These are phyloP conservation scores for Quercus aquifolioides DNA, from an alignment of 306 rosid species.

Conservation along the genomic window DNA sequence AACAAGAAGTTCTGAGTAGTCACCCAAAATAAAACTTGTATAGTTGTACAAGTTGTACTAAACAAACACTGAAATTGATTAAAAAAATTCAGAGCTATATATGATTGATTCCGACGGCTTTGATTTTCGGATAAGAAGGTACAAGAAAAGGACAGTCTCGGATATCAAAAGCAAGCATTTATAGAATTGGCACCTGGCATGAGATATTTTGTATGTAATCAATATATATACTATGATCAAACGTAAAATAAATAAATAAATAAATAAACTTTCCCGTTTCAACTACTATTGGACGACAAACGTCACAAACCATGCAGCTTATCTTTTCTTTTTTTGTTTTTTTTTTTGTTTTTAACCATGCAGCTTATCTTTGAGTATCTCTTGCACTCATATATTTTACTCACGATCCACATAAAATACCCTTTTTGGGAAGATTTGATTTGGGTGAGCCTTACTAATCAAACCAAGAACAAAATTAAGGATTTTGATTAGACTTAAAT, in stretches of 20 bases:
- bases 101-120: neutral
- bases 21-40: neutral
- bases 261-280: neutral
- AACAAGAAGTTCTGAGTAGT: too few relatives aligned
- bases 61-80: neutral
- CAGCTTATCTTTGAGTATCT: neutral
- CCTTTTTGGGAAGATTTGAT: neutral
- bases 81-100: neutral
- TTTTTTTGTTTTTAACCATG: neutral
- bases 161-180: neutral
- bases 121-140: neutral
- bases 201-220: neutral
- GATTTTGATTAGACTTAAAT: neutral
- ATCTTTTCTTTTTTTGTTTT: neutral
- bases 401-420: neutral
- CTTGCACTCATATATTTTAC: neutral
- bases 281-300: conserved; percentile 6
- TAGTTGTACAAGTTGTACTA: neutral
- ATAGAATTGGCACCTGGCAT: neutral
- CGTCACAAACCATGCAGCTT: neutral
- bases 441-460: neutral
- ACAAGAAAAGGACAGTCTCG: neutral
- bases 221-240: neutral
- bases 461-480: neutral
- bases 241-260: conserved; percentile 5